These are phyloP conservation scores for Fagus sylvatica DNA, from an alignment of 306 rosid genomes.

Conservation along the genomic window DNA sequence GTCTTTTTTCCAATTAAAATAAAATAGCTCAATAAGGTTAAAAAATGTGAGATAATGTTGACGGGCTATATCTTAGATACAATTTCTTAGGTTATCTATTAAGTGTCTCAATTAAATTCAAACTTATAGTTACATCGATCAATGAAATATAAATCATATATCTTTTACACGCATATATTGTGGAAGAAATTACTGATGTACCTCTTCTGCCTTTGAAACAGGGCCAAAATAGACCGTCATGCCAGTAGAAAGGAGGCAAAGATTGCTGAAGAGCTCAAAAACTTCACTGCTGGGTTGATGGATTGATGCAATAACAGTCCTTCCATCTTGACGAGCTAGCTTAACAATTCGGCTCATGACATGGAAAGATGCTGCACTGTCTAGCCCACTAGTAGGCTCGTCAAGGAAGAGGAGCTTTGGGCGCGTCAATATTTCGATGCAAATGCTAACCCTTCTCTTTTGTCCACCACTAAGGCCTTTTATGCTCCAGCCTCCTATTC, in stretches of 20 bases:
- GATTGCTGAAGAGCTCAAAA: constrained; percentile 53
- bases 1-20: no score
- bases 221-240: constrained; percentile 39
- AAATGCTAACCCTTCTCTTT: constrained; percentile 70
- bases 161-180: neutral
- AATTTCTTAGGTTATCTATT: no score
- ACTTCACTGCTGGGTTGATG: constrained; percentile 78
- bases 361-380: constrained; percentile 71
- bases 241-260: constrained; percentile 45
- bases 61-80: no score
- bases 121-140: no score
- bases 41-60: no score
- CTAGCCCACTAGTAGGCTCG: constrained; percentile 82
- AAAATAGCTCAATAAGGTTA: no score
- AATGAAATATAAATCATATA: no score
- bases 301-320: constrained; percentile 59
- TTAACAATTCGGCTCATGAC: constrained; percentile 58
- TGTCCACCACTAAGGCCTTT: constrained; percentile 73
- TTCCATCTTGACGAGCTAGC: constrained; percentile 42
- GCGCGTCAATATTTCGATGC: constrained; percentile 64
- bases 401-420: constrained; percentile 73
- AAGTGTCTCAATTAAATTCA: no score
- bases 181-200: neutral
- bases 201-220: constrained; percentile 35
- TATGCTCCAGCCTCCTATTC: constrained; percentile 58